Conservation (phyloP, 768 basidiomycete species). For the Exidia glandulosa region DNA sequence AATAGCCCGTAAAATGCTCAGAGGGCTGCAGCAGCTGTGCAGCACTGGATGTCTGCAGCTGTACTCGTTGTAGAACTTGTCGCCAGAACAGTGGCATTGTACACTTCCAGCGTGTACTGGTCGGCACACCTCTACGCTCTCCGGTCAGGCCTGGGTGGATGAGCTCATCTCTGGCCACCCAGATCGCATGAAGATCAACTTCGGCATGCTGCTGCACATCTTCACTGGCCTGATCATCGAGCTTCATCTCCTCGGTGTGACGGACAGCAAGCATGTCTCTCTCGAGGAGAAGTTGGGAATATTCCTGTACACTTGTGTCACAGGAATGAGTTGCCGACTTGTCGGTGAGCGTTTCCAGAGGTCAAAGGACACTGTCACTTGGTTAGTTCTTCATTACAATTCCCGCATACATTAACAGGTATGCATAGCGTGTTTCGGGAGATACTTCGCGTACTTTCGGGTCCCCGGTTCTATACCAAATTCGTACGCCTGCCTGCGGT, state of each 20-base stretch:
- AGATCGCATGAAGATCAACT: constrained; percentile 6
- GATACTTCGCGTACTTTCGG: constrained; percentile 17
- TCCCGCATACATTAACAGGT: constrained; percentile 4
- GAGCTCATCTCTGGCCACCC: constrained; percentile 15
- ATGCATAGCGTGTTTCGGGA: constrained; percentile 17
- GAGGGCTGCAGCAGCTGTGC: too few species aligned
- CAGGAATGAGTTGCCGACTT: constrained; percentile 12
- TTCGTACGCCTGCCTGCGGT: constrained; percentile 1
- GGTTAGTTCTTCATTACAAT: not conserved
- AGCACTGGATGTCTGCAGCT: too few species aligned
- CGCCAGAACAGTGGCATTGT: too few species aligned
- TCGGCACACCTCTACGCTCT: constrained; percentile 12
- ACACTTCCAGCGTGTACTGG: not conserved
- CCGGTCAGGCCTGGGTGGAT: constrained; percentile 12
- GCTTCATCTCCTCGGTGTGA: constrained; percentile 8
- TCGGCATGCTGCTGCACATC: constrained; percentile 19
- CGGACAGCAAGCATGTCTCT: constrained; percentile 3
- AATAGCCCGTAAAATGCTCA: too few species aligned
- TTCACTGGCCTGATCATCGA: constrained; percentile 18
- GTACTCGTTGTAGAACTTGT: too few species aligned
- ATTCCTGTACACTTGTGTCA: constrained; percentile 17
- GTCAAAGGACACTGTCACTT: constrained; percentile 10
- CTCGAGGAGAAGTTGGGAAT: constrained; percentile 15
- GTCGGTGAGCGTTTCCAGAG: constrained; percentile 20
- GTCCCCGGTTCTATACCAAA: constrained; percentile 15